phyloP scores from a whole-genome alignment of 1,284 basidiomycete species.

The Pseudozyma hubeiensis region DNA sequence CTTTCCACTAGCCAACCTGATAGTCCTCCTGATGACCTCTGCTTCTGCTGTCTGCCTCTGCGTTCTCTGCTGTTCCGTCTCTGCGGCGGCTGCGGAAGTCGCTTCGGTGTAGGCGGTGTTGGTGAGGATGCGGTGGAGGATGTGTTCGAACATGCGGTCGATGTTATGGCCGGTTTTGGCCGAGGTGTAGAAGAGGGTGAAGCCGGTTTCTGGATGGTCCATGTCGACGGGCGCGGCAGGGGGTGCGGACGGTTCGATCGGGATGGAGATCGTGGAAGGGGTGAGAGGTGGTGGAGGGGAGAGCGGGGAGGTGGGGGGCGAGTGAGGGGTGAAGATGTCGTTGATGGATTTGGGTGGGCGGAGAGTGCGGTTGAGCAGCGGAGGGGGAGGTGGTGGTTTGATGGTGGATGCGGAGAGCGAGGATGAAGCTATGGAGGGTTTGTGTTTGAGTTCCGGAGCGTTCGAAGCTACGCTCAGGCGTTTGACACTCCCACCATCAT shows the following conservation, averaged over 20 bases:
- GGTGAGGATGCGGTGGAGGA: conserved; percentile 38
- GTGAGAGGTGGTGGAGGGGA: conserved; percentile 6
- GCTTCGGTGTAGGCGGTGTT: conserved; percentile 18
- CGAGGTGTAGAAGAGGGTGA: conserved; percentile 60
- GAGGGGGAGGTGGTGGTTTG: neutral
- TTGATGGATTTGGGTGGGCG: conserved; percentile 42
- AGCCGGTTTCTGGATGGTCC: conserved; percentile 45
- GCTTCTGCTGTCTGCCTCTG: conserved; percentile 5
- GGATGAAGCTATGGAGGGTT: conserved; percentile 19
- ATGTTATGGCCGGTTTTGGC: conserved; percentile 51
- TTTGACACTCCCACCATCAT: conserved; percentile 16
- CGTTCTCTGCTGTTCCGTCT: neutral
- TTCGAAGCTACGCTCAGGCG: neutral
- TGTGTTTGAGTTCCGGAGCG: conserved; percentile 8
- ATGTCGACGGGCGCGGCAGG: neutral
- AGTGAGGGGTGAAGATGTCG: conserved; percentile 27
- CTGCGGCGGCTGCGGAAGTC: neutral
- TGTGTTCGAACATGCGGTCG: conserved; percentile 53
- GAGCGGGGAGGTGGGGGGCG: neutral
- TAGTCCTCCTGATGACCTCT: conserved; percentile 33
- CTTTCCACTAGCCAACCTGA: conserved; percentile 41
- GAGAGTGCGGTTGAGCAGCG: neutral
- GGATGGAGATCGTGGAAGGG: conserved; percentile 21
- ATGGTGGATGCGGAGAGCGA: conserved; percentile 12
- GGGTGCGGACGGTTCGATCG: neutral